Conservation (phyloP, 148 eudicot genomes). For the Fagopyrum tataricum region DNA sequence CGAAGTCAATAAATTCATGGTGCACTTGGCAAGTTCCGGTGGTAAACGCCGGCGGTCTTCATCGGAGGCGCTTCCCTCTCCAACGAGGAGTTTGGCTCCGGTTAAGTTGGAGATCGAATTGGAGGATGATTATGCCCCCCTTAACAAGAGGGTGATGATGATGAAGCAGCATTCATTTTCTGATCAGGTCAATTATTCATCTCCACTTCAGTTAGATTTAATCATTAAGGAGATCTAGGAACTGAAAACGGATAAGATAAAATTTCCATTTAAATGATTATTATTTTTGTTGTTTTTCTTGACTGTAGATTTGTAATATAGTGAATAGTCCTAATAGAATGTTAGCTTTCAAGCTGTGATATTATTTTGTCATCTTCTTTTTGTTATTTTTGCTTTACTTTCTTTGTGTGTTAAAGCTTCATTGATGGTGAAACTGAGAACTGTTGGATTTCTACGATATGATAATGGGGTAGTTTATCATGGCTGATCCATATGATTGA, state of each 20-base stretch:
- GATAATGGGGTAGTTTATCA: background rate
- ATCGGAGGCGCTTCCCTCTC: background rate
- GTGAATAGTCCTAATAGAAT: background rate
- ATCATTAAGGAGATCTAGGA: background rate
- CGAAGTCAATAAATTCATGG: slow-evolving; percentile 17
- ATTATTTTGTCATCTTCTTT: background rate
- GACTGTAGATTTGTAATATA: background rate
- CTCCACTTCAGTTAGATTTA: background rate
- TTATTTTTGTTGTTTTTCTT: background rate
- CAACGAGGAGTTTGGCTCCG: slow-evolving; percentile 12
- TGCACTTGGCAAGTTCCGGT: slow-evolving; percentile 25
- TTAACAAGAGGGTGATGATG: slow-evolving; percentile 32
- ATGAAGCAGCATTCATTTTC: slow-evolving; percentile 23
- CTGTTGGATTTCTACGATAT: background rate
- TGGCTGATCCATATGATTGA: background rate
- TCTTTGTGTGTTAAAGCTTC: background rate
- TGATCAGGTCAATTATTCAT: slow-evolving; percentile 23
- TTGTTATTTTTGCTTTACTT: background rate
- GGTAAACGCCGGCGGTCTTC: slow-evolving; percentile 17
- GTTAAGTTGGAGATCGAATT: slow-evolving; percentile 36
- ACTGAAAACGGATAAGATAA: background rate
- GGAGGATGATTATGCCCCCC: slow-evolving; percentile 29
- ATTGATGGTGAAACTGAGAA: background rate
- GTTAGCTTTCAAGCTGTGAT: background rate
- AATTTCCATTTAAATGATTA: background rate